phyloP scores from a whole-genome alignment of 345 rosid species.

The Salix udensis region DNA sequence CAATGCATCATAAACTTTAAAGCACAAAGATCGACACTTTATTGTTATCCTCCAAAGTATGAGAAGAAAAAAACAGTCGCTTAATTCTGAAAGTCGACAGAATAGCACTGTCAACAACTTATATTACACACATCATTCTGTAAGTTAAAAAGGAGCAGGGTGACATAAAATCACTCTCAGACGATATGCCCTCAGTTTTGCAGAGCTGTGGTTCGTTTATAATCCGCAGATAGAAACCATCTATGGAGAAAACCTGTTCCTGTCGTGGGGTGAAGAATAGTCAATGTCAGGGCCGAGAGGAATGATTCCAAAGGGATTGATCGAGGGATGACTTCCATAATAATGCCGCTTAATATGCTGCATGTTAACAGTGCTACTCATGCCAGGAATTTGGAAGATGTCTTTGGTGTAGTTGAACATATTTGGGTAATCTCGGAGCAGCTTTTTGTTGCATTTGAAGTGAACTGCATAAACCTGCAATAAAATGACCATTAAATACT shows the following conservation, averaged over 20 bases:
- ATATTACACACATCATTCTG: no score
- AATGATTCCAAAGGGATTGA: constrained; percentile 60
- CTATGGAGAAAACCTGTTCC: constrained; percentile 43
- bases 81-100: no score
- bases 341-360: constrained; percentile 66
- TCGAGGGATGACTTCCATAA: constrained; percentile 73
- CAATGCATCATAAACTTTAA: no score
- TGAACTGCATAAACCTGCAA: constrained; percentile 65
- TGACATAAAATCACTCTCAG: no score
- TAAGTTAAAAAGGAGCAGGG: no score
- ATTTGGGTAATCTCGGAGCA: constrained; percentile 61
- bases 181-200: background rate
- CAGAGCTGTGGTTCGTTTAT: background rate
- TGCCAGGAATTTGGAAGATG: constrained; percentile 54
- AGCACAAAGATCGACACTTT: no score
- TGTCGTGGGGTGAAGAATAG: constrained; percentile 53
- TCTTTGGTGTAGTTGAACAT: constrained; percentile 70
- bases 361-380: constrained; percentile 59
- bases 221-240: no score
- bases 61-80: no score
- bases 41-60: no score
- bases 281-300: constrained; percentile 64
- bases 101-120: no score
- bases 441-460: constrained; percentile 82
- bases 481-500: background rate